Percentiles rank a stretch among this genome's conserved stretches.
Conservation (phyloP, 208 protist genomes). For the Leishmania tarentolae region DNA sequence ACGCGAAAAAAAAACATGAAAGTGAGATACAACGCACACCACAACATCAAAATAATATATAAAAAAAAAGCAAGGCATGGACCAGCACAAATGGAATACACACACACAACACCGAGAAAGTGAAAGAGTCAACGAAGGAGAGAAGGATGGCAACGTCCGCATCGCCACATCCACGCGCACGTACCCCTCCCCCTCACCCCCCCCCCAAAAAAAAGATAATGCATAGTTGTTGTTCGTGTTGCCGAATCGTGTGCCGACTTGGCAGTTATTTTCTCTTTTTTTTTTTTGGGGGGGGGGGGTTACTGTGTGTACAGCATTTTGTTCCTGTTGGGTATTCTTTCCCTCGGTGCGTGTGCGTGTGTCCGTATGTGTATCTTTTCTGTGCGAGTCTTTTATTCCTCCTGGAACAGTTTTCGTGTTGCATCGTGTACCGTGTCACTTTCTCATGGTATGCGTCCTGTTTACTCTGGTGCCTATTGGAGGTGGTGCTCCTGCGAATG, state of each 20-base stretch:
- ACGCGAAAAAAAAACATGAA: background rate
- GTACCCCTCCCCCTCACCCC: background rate
- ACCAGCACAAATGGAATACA: background rate
- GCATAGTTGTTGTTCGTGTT: background rate
- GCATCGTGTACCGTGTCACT: background rate
- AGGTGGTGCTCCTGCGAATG: background rate
- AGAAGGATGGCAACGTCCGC: background rate
- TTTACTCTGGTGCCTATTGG: background rate
- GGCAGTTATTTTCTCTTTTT: too few relatives aligned
- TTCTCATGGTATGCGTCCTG: background rate
- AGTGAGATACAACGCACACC: conserved; percentile 1
- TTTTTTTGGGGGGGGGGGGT: too few relatives aligned
- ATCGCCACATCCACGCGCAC: background rate
- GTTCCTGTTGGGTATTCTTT: background rate
- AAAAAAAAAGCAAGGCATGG: background rate
- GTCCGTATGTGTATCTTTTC: background rate
- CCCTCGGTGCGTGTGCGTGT: background rate
- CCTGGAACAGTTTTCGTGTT: background rate
- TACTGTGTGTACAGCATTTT: too few relatives aligned
- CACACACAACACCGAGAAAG: conserved; percentile 8
- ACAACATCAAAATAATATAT: background rate
- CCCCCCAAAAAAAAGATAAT: conserved; percentile 8
- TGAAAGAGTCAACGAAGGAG: background rate
- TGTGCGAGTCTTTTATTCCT: background rate
- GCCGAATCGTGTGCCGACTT: too few relatives aligned